Conservation (phyloP, 495 filamentous ascomycete species). For the Halenospora varia region DNA sequence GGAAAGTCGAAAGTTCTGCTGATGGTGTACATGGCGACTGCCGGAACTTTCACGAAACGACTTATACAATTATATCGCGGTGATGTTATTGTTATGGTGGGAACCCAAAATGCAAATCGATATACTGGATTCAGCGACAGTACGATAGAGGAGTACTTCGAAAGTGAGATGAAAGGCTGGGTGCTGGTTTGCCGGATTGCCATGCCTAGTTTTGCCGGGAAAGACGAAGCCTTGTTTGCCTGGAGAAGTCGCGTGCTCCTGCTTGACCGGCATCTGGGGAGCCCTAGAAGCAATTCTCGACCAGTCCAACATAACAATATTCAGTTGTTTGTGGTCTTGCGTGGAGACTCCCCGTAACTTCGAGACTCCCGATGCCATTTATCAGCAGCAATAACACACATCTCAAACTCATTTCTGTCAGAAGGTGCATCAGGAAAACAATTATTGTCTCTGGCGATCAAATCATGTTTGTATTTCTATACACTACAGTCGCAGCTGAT, state of each 20-base stretch:
- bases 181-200: conserved; percentile 40
- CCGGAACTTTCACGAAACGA: conserved; percentile 47
- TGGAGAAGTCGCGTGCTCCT: no score
- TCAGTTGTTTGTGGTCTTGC: no score
- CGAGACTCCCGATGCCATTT: no score
- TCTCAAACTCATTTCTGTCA: no score
- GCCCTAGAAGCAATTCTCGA: background rate
- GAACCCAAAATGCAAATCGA: conserved; percentile 62
- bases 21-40: conserved; percentile 58
- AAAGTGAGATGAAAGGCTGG: conserved; percentile 37
- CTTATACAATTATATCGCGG: conserved; percentile 51
- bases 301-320: background rate
- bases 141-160: conserved; percentile 54
- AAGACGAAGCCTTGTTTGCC: conserved; percentile 51
- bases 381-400: no score
- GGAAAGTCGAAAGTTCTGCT: conserved; percentile 45
- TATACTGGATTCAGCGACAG: conserved; percentile 54
- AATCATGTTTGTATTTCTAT: background rate
- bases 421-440: no score
- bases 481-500: background rate
- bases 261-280: no score
- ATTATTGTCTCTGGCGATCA: background rate
- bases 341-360: no score
- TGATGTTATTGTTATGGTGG: conserved; percentile 53
- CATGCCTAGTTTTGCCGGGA: conserved; percentile 50